phyloP scores from a whole-genome alignment of 495 filamentous ascomycete species.

The Penicillium longicatenatum region DNA sequence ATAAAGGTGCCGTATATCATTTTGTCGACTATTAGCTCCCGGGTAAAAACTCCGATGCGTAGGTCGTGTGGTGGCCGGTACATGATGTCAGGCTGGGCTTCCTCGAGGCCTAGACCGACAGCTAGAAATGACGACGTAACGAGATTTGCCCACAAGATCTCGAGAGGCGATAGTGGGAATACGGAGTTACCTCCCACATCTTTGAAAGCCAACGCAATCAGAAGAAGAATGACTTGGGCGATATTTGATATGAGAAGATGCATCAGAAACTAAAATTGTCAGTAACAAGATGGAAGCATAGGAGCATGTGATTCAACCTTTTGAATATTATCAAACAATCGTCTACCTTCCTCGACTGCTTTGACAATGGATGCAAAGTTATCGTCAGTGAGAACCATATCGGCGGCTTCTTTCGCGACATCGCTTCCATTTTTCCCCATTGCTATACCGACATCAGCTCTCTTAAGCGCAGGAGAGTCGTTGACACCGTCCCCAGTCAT shows the following conservation, averaged over 20 bases:
- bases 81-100: slow-evolving; percentile 68
- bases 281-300: not conserved
- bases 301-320: slow-evolving; percentile 42
- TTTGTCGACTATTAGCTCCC: slow-evolving; percentile 71
- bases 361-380: slow-evolving; percentile 80
- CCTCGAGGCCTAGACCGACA: slow-evolving; percentile 73
- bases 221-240: slow-evolving; percentile 69
- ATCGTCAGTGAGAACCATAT: slow-evolving; percentile 87
- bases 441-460: slow-evolving; percentile 82
- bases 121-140: slow-evolving; percentile 74
- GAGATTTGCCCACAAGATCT: slow-evolving; percentile 81
- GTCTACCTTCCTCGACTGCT: slow-evolving; percentile 69
- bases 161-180: slow-evolving; percentile 72
- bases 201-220: slow-evolving; percentile 73
- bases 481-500: slow-evolving; percentile 88
- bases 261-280: slow-evolving; percentile 56
- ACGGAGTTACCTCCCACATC: slow-evolving; percentile 64
- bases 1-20: slow-evolving; percentile 71
- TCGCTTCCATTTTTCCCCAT: slow-evolving; percentile 84
- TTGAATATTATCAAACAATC: slow-evolving; percentile 80
- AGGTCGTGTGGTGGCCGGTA: slow-evolving; percentile 68
- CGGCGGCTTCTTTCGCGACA: slow-evolving; percentile 86
- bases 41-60: slow-evolving; percentile 68
- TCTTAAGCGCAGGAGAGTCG: slow-evolving; percentile 75
- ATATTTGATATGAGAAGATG: slow-evolving; percentile 75